A percentile compares a stretch with the other conserved stretches of the same genome.
Conservation (phyloP, 495 filamentous ascomycete species). For the Trichoderma virens region DNA sequence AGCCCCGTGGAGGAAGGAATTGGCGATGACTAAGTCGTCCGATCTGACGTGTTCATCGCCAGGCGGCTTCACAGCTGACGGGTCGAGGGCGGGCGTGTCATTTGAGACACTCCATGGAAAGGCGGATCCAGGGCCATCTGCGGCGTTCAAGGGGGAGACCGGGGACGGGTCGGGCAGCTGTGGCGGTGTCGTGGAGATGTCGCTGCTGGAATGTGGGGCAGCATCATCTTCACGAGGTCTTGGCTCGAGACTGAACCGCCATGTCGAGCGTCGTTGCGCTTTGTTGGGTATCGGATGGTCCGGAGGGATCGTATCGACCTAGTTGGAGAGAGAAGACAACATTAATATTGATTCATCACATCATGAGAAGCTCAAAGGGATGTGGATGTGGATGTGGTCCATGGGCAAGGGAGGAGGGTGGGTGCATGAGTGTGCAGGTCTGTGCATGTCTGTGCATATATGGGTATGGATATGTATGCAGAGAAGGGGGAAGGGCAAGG, state of each 20-base stretch:
- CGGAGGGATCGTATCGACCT: not conserved
- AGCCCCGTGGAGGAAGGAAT: not conserved
- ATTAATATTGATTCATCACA: constrained; percentile 5
- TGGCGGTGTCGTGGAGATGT: constrained; percentile 14
- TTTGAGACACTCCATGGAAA: constrained; percentile 8
- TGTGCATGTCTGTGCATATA: too few relatives aligned
- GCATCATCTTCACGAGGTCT: not conserved
- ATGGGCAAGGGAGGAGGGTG: not conserved
- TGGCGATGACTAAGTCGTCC: not conserved
- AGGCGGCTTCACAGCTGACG: not conserved
- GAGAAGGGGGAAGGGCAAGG: not conserved
- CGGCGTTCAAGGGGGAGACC: constrained; percentile 18
- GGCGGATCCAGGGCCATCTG: constrained; percentile 11
- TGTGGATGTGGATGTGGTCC: not conserved
- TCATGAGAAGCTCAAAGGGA: not conserved
- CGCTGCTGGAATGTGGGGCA: constrained; percentile 8
- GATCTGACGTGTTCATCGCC: not conserved
- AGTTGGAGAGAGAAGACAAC: constrained; percentile 2
- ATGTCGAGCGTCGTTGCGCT: not conserved
- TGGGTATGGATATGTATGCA: too few relatives aligned
- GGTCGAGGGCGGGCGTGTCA: not conserved
- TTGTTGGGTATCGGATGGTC: not conserved
- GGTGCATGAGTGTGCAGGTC: not conserved
- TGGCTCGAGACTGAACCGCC: constrained; percentile 2
- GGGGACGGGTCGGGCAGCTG: constrained; percentile 18